These are phyloP conservation scores for Penicillium sp. DNA, from an alignment of 2,329 filamentous ascomycete genomes.

Conservation along the genomic window DNA sequence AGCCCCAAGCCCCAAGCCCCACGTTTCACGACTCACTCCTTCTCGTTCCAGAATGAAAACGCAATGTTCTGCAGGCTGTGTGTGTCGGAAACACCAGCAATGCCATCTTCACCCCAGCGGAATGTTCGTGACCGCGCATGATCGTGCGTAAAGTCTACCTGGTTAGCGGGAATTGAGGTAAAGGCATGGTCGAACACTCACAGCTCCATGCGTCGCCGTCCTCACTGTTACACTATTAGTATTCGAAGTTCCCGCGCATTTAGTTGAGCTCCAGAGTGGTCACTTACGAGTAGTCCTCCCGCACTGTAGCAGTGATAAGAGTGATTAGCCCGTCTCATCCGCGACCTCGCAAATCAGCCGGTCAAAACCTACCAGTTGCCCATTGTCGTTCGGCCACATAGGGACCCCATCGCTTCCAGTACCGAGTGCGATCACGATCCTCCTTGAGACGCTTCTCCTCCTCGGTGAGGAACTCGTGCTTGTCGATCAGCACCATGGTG, in stretches of 20 bases:
- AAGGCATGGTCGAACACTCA: constrained; percentile 54
- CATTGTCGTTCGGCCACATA: constrained; percentile 94
- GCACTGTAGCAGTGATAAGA: constrained; percentile 57
- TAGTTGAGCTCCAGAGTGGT: constrained; percentile 4
- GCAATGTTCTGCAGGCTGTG: constrained; percentile 91
- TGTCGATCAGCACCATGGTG: constrained; percentile 85
- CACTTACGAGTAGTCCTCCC: constrained; percentile 84
- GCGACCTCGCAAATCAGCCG: not conserved
- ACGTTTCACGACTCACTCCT: constrained; percentile 68
- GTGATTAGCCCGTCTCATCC: constrained; percentile 29
- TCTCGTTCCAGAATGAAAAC: constrained; percentile 96
- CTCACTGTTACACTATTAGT: constrained; percentile 58
- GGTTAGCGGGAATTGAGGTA: constrained; percentile 10
- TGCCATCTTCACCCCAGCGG: constrained; percentile 96
- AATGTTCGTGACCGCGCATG: constrained; percentile 86
- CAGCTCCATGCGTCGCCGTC: constrained; percentile 93
- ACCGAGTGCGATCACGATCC: constrained; percentile 80
- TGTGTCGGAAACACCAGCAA: constrained; percentile 91
- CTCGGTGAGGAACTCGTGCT: constrained; percentile 82
- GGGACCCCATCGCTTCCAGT: constrained; percentile 98
- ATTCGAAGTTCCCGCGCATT: constrained; percentile 14
- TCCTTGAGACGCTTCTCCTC: constrained; percentile 90
- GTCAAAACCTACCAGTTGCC: constrained; percentile 73
- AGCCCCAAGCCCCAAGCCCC: no score
- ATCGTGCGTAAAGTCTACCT: constrained; percentile 86